Evolutionary conservation across 2,329 filamentous ascomycete genomes (phyloP), one percentile per base, ranked within the genome.

Genomic region (Diplodia scrobiculata): DNA sequence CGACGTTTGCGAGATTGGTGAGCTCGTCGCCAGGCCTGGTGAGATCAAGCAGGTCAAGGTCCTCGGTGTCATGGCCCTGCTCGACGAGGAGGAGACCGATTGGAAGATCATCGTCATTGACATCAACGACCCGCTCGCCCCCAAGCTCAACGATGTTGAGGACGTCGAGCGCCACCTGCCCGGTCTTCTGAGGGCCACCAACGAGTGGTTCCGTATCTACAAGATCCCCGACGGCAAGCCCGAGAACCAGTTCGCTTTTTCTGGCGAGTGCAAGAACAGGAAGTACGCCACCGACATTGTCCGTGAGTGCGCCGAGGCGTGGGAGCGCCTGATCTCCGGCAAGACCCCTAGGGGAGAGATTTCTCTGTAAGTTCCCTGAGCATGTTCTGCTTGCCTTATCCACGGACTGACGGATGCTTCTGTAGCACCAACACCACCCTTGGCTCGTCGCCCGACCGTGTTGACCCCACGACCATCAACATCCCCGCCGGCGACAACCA

Each of bases 121-220:
- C 79, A 83, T 97, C 79, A 97, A 98, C 83, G 95, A 99, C 84
- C 94, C 95, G 72, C 86, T 99, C 71, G 95, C 95, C 66, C 82
- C 91, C 77, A 97, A 97, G 88, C 90, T 99, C 79, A 94, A 99
- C 84, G 94, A 98, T 80, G 89, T 98, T 70, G 95, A 98, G 87
- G 95, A 99, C 79, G 95, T 99, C 73, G 95, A 99, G 87, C 90
- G 94, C 78, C 95, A 98, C 84, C 89, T 99, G 67, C 95, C 95
- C 68, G 95, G 95, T 74, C 91, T 99, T 68, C 87, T 99, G 79
- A 91, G 95, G 73, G 95, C 95, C 78, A 98, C 94, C 79, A 99
- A 99, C 79, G 95, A 99, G 86, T 99, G 95, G 95, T 99, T 99
- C 92, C 92, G 95, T 81, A 99, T 99, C 88, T 99, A 99, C 90